Evolutionary conservation across 257 asterid genomes (phyloP).

Genomic region (Solanum virginianum): DNA sequence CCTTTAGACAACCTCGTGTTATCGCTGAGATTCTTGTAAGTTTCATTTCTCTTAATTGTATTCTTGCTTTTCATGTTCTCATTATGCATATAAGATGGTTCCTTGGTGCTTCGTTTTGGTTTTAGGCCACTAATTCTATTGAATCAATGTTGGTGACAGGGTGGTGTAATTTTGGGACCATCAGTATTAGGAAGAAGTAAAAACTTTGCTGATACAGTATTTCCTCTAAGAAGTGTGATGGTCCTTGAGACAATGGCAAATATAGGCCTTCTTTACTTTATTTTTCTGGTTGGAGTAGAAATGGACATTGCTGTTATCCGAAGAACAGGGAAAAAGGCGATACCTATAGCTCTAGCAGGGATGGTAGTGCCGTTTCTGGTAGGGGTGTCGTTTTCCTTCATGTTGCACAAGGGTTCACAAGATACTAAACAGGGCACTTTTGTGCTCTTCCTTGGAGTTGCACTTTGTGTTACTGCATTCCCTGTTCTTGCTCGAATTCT

Average conservation of each 20-base stretch:
- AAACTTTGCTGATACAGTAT: not conserved
- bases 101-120: too few relatives aligned
- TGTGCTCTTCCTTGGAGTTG: slow-evolving; percentile 3
- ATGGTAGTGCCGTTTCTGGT: slow-evolving; percentile 4
- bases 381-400: not conserved
- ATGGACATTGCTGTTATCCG: not conserved
- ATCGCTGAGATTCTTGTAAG: slow-evolving; percentile 86
- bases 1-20: slow-evolving; percentile 93
- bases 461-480: slow-evolving; percentile 12
- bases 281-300: slow-evolving; percentile 4
- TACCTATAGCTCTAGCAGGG: slow-evolving; percentile 2
- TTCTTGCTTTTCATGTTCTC: not conserved
- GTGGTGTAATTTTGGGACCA: slow-evolving; percentile 7
- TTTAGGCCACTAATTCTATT: not conserved
- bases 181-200: slow-evolving; percentile 3
- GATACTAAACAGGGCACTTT: not conserved
- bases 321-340: not conserved
- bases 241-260: slow-evolving; percentile 6
- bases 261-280: not conserved
- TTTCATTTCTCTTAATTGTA: not conserved
- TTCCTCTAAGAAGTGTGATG: not conserved
- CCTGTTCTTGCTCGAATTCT: slow-evolving; percentile 19
- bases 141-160: not conserved
- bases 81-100: not conserved
- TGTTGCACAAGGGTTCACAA: not conserved